phyloP scores from a whole-genome alignment of 495 filamentous ascomycete genomes.

The Podospora conica region DNA sequence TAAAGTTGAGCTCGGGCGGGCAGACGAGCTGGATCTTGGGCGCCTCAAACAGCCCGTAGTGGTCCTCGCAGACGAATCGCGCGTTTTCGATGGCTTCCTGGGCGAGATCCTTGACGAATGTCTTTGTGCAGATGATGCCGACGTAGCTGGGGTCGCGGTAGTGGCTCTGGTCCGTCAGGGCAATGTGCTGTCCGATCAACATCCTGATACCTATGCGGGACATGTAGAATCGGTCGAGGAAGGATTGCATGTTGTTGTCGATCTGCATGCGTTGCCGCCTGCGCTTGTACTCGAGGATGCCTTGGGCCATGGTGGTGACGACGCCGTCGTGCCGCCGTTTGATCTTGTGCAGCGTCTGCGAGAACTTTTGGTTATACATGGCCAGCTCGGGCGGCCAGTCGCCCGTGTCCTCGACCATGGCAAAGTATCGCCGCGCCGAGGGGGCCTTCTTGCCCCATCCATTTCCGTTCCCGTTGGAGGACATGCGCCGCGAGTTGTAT shows the following conservation, averaged over 20 bases:
- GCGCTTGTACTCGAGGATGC: constrained; percentile 95
- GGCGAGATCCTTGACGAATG: constrained; percentile 91
- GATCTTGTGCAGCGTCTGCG: constrained; percentile 78
- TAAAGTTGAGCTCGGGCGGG: constrained; percentile 87
- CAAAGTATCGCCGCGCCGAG: constrained; percentile 72
- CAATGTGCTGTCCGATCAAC: constrained; percentile 97
- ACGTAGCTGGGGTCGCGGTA: constrained; percentile 87
- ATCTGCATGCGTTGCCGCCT: constrained; percentile 97
- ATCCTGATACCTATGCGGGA: constrained; percentile 99
- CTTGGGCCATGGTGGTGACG: constrained; percentile 91
- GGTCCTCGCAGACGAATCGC: constrained; percentile 96
- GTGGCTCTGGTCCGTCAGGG: constrained; percentile 85
- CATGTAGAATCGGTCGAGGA: constrained; percentile 99
- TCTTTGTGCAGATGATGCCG: constrained; percentile 97
- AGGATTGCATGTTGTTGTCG: constrained; percentile 90
- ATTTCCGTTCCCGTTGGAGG: constrained; percentile 32
- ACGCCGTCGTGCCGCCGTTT: constrained; percentile 95
- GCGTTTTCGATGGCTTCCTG: constrained; percentile 98
- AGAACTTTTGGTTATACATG: constrained; percentile 88
- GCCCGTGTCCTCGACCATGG: constrained; percentile 76
- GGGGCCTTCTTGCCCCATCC: constrained; percentile 48
- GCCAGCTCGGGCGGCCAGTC: constrained; percentile 94
- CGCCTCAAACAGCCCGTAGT: constrained; percentile 96
- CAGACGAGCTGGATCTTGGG: constrained; percentile 96
- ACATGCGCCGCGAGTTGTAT: constrained; percentile 67